phyloP scores from a whole-genome alignment of 495 filamentous ascomycete genomes.

The Rostrohypoxylon terebratum region DNA sequence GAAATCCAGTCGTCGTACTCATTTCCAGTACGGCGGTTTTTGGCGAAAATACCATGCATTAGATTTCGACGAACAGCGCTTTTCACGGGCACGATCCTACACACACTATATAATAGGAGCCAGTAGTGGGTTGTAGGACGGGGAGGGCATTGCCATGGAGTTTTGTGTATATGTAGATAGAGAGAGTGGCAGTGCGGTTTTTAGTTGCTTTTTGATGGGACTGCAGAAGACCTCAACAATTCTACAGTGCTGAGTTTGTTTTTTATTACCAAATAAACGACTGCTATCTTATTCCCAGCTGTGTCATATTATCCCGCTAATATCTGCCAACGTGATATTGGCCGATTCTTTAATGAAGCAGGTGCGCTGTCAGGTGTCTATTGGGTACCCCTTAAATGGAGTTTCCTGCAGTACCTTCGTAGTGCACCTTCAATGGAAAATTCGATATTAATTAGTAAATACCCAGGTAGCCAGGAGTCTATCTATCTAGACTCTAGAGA shows the following conservation, averaged over 20 bases:
- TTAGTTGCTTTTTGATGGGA: slow-evolving; percentile 16
- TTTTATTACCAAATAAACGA: slow-evolving; percentile 2
- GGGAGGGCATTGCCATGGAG: background rate
- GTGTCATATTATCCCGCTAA: background rate
- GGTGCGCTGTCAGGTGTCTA: slow-evolving; percentile 27
- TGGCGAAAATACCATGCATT: slow-evolving; percentile 2
- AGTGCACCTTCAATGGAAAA: background rate
- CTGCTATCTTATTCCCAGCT: slow-evolving; percentile 5
- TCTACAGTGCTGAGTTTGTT: background rate
- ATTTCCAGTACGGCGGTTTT: background rate
- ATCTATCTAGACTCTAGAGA: too few species aligned
- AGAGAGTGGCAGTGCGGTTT: background rate
- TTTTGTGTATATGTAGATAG: background rate
- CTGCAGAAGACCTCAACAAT: background rate
- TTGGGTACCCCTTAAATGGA: slow-evolving; percentile 33
- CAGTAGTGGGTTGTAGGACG: too few species aligned
- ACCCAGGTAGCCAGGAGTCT: background rate
- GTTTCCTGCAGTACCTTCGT: background rate
- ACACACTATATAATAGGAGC: background rate
- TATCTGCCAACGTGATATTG: background rate
- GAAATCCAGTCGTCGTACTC: background rate
- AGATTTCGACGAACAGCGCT: background rate
- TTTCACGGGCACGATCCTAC: background rate
- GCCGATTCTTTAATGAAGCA: background rate
- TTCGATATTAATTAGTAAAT: background rate